A percentile compares a stretch with the other conserved stretches of the same genome.
Conservation (phyloP, 345 rosid genomes). For the Populus euphratica region DNA sequence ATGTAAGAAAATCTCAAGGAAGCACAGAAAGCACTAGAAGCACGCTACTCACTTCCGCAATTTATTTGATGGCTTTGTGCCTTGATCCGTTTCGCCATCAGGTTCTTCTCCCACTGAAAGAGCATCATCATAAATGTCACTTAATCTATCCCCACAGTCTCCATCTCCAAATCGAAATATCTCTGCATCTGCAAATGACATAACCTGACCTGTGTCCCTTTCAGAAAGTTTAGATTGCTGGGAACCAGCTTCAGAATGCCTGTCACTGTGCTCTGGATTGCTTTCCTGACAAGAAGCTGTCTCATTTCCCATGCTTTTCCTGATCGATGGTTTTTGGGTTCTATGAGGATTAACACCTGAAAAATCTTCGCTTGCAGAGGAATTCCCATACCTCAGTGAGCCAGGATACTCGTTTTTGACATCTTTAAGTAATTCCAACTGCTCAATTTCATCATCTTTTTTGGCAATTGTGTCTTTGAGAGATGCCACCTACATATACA, state of each 20-base stretch:
- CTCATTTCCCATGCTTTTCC: not conserved
- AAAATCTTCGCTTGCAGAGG: slow-evolving; percentile 19
- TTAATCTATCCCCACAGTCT: slow-evolving; percentile 40
- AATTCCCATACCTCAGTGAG: slow-evolving; percentile 18
- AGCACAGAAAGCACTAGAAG: not conserved
- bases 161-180: slow-evolving; percentile 27
- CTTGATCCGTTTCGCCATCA: slow-evolving; percentile 37
- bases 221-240: slow-evolving; percentile 13
- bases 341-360: not conserved
- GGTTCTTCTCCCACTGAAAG: slow-evolving; percentile 43
- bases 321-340: not conserved
- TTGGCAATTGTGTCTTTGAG: slow-evolving; percentile 74
- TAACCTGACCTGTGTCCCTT: slow-evolving; percentile 4
- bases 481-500: slow-evolving; percentile 51
- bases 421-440: slow-evolving; percentile 59
- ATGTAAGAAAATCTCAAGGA: not conserved
- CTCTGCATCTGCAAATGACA: slow-evolving; percentile 18
- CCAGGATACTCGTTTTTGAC: slow-evolving; percentile 37
- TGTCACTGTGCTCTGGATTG: slow-evolving; percentile 13
- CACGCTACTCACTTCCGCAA: slow-evolving; percentile 39
- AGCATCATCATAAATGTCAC: slow-evolving; percentile 42
- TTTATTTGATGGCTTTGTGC: slow-evolving; percentile 26
- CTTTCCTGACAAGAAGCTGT: slow-evolving; percentile 28
- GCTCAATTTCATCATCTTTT: slow-evolving; percentile 85
- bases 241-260: slow-evolving; percentile 27